A percentile compares a stretch with the other conserved stretches of the same genome.
phyloP scores from a whole-genome alignment of 2,329 filamentous ascomycete species.

The Cladophialophora yegresii region DNA sequence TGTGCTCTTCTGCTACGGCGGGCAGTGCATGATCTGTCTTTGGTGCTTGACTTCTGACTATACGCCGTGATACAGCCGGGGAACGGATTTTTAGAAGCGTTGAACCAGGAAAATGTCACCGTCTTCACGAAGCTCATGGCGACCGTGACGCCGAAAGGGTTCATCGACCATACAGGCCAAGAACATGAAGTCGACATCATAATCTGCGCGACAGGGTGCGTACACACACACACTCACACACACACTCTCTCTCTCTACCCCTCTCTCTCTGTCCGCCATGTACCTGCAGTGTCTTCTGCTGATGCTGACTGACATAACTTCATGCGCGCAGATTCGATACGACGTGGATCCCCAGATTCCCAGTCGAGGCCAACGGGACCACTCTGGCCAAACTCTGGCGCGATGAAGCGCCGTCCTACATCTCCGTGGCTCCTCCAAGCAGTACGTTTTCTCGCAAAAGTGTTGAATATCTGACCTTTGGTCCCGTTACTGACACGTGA shows the following conservation, averaged over 20 bases:
- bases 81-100: conserved; percentile 33
- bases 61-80: conserved; percentile 22
- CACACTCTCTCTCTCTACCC: no score
- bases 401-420: background rate
- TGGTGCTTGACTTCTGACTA: background rate
- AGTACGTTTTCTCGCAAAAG: background rate
- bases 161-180: conserved; percentile 7
- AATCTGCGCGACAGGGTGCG: conserved; percentile 27
- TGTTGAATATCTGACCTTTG: background rate
- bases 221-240: background rate
- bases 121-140: conserved; percentile 46
- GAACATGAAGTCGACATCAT: conserved; percentile 33
- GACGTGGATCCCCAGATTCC: conserved; percentile 37
- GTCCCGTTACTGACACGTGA: conserved; percentile 1
- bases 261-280: background rate
- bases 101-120: conserved; percentile 49
- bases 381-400: conserved; percentile 32
- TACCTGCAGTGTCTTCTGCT: background rate
- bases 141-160: conserved; percentile 19
- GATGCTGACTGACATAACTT: background rate
- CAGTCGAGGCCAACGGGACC: conserved; percentile 27
- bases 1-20: background rate
- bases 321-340: conserved; percentile 38
- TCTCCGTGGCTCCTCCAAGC: conserved; percentile 2
- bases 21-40: background rate